Base-by-base conservation (phyloP, 768 basidiomycete genomes). In the Tylopilus rubrobrunneus region DNA sequence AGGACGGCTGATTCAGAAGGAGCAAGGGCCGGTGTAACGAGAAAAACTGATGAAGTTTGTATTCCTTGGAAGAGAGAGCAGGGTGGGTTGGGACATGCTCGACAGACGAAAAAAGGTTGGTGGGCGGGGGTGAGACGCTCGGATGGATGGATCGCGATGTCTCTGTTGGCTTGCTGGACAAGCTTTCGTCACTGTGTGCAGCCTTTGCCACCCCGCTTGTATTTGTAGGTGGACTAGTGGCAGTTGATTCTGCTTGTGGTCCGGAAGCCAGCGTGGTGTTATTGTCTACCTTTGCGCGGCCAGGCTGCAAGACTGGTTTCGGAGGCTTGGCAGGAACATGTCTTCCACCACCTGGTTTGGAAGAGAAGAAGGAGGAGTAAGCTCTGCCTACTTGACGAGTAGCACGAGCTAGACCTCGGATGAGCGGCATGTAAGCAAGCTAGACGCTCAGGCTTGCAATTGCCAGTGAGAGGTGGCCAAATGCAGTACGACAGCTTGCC, bases 31-130 rank as follows among this genome's bases (percentile, higher is more conserved):
- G 81, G 62, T 92, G 85, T 31, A 90, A 74, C 3, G 90, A 82
- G 72, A 93, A 92, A 71, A 93, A 92, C 50, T 88, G 86, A 65
- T 92, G 89, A 11, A 91, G 78, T 63, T 84, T 87, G 70, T 87
- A 84, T 59, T 88, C 87, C 57, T 84, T 82, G 11, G 85, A 66
- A 50, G 77, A 81, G 51, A 91, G 62, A 25, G 78, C 60, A 1
- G 84, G 85, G 58, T 89, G 86, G 11, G 72, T 52, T 43, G 55
- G 74, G 59, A 44, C 41, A 27, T 19, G 50, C 34, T 42, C 48
- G 11, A 46, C 37, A 42, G 55, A 19, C 45, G 58, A 31, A 48
- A 55, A 46, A 34, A 56, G 48, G 11, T 48, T 42, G 21, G 54
- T 41, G 31, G 53, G 62, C 21, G 67, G 59, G 15, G 57, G 51